These are phyloP conservation scores for Nakazawaea ishiwadae DNA, from an alignment of 805 yeast genomes.

Conservation along the genomic window DNA sequence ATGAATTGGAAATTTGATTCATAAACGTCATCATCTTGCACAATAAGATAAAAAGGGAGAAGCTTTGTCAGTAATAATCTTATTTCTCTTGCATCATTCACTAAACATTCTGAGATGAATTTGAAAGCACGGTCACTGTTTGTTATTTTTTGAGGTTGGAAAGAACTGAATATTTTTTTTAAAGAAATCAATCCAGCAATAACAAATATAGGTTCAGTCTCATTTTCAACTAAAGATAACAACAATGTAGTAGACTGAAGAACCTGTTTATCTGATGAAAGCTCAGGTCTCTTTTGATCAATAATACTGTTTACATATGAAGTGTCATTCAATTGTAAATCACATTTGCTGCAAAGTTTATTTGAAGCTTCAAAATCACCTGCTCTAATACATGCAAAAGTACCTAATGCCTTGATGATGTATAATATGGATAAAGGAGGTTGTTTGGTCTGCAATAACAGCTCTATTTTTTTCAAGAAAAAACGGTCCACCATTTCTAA, in stretches of 20 bases:
- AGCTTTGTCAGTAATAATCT: conserved; percentile 48
- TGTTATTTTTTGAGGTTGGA: conserved; percentile 38
- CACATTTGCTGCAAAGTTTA: conserved; percentile 35
- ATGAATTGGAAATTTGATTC: conserved; percentile 42
- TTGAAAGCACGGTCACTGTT: conserved; percentile 27
- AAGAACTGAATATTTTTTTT: conserved; percentile 47
- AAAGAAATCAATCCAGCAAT: conserved; percentile 31
- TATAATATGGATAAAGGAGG: conserved; percentile 17
- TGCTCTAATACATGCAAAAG: conserved; percentile 36
- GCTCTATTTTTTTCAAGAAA: too few species aligned
- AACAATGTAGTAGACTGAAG: background rate
- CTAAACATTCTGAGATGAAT: conserved; percentile 35
- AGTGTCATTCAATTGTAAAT: conserved; percentile 15
- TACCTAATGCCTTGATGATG: conserved; percentile 34
- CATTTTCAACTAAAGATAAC: too few species aligned
- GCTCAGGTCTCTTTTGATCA: conserved; percentile 2
- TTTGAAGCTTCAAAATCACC: conserved; percentile 29
- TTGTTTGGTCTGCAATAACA: too few species aligned
- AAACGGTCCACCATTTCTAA: too few species aligned
- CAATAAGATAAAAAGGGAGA: conserved; percentile 47
- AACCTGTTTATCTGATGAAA: background rate
- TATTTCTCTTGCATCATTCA: conserved; percentile 46
- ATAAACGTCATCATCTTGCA: conserved; percentile 33
- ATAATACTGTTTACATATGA: conserved; percentile 3
- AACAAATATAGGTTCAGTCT: conserved; percentile 1